phyloP scores from a whole-genome alignment of 1,139 yeast genomes.

The Debaryomycetaceae sp. region DNA sequence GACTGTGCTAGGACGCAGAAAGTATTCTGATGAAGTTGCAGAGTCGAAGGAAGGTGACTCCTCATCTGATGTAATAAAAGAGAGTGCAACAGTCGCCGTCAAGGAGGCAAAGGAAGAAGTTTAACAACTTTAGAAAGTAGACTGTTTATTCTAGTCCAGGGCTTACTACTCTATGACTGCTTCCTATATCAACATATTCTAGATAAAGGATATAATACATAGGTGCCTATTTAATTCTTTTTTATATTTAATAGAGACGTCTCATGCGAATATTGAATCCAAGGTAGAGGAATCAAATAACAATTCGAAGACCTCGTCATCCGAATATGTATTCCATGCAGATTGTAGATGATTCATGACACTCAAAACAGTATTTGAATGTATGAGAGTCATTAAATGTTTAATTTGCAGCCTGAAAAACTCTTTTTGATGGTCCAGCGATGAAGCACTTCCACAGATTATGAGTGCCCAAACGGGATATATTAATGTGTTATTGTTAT shows the following conservation, averaged over 20 bases:
- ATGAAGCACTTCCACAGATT: constrained; percentile 2
- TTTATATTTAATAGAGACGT: too few species aligned
- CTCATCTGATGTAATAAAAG: not conserved
- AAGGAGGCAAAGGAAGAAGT: not conserved
- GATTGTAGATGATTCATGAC: constrained; percentile 2
- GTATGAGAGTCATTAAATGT: not conserved
- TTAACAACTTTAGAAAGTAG: too few species aligned
- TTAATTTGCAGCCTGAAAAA: constrained; percentile 1
- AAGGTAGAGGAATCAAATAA: not conserved
- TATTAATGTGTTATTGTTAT: not conserved
- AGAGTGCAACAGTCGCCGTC: not conserved
- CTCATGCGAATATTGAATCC: constrained; percentile 1
- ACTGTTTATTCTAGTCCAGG: too few species aligned
- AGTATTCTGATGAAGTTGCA: not conserved
- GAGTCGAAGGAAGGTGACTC: not conserved
- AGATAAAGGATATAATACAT: too few species aligned
- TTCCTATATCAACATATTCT: too few species aligned
- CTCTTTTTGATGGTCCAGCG: not conserved
- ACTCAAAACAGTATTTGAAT: constrained; percentile 3
- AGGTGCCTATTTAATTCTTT: too few species aligned
- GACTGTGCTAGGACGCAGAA: not conserved
- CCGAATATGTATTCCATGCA: not conserved
- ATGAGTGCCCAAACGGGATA: constrained; percentile 4
- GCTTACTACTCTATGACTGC: too few species aligned
- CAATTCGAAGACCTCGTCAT: constrained; percentile 2